phyloP scores from a whole-genome alignment of 371 early-diverging fungal genomes.

The Mucor sp. region DNA sequence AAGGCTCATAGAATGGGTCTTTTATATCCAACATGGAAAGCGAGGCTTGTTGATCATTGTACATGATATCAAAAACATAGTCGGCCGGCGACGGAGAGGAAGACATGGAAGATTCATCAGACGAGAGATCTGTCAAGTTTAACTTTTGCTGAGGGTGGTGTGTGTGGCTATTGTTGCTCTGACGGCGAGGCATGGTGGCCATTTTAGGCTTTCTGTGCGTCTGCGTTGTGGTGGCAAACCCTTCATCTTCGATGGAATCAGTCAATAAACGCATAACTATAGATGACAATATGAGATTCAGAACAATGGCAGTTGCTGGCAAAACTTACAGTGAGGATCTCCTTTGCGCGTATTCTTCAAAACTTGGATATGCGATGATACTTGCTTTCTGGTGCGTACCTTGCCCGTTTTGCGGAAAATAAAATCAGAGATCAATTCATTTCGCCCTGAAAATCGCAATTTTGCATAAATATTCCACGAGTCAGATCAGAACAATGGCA shows the following conservation, averaged over 20 bases:
- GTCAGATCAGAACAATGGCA: neutral
- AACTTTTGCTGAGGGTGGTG: constrained; percentile 1
- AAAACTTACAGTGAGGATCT: constrained; percentile 55
- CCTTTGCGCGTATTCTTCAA: constrained; percentile 72
- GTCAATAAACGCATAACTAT: constrained; percentile 63
- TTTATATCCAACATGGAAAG: constrained; percentile 34
- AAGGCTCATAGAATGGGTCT: constrained; percentile 27
- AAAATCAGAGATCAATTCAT: constrained; percentile 77
- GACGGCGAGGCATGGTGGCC: neutral
- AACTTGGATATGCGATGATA: constrained; percentile 80
- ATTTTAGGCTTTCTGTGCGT: constrained; percentile 10
- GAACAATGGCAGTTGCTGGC: too few species aligned
- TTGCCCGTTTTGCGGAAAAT: constrained; percentile 68
- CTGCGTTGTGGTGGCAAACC: constrained; percentile 10
- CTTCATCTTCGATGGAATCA: constrained; percentile 47
- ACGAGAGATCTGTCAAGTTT: constrained; percentile 20
- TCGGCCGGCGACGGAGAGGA: constrained; percentile 51
- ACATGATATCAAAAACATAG: constrained; percentile 52
- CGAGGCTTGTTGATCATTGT: constrained; percentile 26
- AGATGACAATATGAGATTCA: neutral
- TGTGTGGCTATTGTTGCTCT: constrained; percentile 3
- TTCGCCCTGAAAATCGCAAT: constrained; percentile 51
- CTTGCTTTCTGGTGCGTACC: constrained; percentile 73
- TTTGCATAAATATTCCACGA: neutral
- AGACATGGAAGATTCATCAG: constrained; percentile 52